phyloP scores from a whole-genome alignment of 768 basidiomycete genomes.

The Naganishia onofrii region DNA sequence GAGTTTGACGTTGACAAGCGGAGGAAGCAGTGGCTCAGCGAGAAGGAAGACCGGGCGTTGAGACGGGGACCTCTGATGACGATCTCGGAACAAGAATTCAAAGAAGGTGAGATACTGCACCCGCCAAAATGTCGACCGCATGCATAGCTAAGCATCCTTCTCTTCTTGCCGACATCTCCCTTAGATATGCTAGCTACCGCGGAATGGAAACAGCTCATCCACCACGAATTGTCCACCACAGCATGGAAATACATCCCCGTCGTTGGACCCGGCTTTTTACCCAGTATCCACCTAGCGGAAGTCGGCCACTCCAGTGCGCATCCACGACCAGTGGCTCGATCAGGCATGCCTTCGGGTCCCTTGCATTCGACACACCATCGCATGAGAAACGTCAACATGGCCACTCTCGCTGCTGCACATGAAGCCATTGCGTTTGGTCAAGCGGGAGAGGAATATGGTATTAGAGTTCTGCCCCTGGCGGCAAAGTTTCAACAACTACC shows the following conservation, averaged over 20 bases:
- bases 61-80: constrained; percentile 8
- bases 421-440: constrained; percentile 15
- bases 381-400: constrained; percentile 6
- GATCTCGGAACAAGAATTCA: neutral
- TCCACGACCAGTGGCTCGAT: neutral
- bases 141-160: neutral
- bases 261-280: constrained; percentile 10
- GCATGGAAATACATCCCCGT: constrained; percentile 24
- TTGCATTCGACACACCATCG: neutral
- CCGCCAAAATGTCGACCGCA: too few species aligned
- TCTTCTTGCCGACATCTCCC: neutral
- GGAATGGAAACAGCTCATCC: constrained; percentile 16
- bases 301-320: neutral
- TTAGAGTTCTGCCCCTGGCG: constrained; percentile 1
- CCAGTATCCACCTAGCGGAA: neutral
- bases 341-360: constrained; percentile 4
- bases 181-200: constrained; percentile 7
- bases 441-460: constrained; percentile 18
- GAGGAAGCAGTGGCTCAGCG: constrained; percentile 19
- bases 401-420: neutral
- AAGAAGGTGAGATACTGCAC: neutral
- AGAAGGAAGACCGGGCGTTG: constrained; percentile 18
- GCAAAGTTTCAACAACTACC: neutral
- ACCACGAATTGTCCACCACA: constrained; percentile 12
- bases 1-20: constrained; percentile 18